Conservation (phyloP, 2,329 filamentous ascomycete species). For the Cryphonectria japonica region DNA sequence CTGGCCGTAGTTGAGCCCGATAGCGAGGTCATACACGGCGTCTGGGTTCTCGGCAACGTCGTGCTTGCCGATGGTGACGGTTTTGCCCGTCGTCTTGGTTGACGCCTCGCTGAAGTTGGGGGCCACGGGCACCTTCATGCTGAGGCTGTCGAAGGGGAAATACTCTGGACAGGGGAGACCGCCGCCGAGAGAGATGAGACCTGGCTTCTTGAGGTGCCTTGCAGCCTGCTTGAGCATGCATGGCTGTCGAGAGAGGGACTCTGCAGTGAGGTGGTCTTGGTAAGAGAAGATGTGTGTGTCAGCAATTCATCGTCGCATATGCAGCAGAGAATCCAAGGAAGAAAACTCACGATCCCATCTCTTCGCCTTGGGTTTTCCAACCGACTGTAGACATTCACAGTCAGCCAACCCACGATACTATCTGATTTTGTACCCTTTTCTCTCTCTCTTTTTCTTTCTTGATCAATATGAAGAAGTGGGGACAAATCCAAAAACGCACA, state of each 20-base stretch:
- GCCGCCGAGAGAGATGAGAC: slow-evolving; percentile 88
- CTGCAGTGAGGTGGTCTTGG: slow-evolving; percentile 61
- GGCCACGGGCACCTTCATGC: slow-evolving; percentile 71
- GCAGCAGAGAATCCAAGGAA: background rate
- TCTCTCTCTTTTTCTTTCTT: too few relatives aligned
- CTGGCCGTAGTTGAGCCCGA: slow-evolving; percentile 92
- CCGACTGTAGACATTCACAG: slow-evolving; percentile 32
- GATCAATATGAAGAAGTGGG: background rate
- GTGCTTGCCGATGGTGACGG: slow-evolving; percentile 77
- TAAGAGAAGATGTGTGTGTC: slow-evolving; percentile 1
- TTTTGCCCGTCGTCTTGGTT: slow-evolving; percentile 61
- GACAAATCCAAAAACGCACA: slow-evolving; percentile 46
- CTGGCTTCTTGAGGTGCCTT: slow-evolving; percentile 76
- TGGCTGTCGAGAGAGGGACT: slow-evolving; percentile 63
- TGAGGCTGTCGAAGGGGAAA: slow-evolving; percentile 86
- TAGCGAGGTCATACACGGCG: slow-evolving; percentile 72
- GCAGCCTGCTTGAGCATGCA: slow-evolving; percentile 85
- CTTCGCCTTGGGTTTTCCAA: slow-evolving; percentile 74
- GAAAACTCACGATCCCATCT: slow-evolving; percentile 79
- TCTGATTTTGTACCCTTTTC: too few relatives aligned
- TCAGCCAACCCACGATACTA: background rate
- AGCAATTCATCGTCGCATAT: slow-evolving; percentile 3
- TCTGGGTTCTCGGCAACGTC: slow-evolving; percentile 63
- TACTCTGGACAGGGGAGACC: slow-evolving; percentile 87
- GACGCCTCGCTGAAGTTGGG: slow-evolving; percentile 74